Conservation (phyloP, 176 grass and related monocot genomes). For the Carex myosuroides region DNA sequence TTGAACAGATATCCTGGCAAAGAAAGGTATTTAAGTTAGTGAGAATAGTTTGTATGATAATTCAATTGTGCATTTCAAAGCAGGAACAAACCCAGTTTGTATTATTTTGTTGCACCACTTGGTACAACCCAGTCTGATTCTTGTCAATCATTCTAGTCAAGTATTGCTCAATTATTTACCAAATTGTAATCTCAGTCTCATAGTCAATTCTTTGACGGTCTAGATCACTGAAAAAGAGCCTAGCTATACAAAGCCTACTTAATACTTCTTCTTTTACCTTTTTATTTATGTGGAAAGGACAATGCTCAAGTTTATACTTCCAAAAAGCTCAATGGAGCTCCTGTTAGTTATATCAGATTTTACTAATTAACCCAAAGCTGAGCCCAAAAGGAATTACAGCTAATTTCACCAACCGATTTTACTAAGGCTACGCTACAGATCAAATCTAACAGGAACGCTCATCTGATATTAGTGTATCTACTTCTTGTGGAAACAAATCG, state of each 20-base stretch:
- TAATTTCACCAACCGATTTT: neutral
- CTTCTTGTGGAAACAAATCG: neutral
- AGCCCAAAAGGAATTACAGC: neutral
- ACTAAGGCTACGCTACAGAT: neutral
- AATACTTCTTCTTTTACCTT: too few species aligned
- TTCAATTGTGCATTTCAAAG: neutral
- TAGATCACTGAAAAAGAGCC: neutral
- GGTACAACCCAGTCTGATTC: neutral
- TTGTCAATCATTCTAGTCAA: neutral
- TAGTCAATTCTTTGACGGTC: neutral
- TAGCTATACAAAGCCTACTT: neutral
- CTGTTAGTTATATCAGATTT: neutral
- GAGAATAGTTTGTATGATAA: neutral
- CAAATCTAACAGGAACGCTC: neutral
- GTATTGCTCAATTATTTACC: neutral
- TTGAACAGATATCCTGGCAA: neutral
- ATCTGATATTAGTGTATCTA: neutral
- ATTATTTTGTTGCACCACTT: neutral
- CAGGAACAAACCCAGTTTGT: neutral
- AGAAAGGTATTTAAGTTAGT: neutral
- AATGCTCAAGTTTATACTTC: too few species aligned
- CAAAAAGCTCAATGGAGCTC: too few species aligned
- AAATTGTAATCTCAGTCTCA: neutral
- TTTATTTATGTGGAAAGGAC: too few species aligned
- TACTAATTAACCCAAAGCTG: neutral